Evolutionary conservation across 2,329 filamentous ascomycete genomes (phyloP), one percentile per base, ranked within the genome.

Genomic region (Colletotrichum gloeosporioides): DNA sequence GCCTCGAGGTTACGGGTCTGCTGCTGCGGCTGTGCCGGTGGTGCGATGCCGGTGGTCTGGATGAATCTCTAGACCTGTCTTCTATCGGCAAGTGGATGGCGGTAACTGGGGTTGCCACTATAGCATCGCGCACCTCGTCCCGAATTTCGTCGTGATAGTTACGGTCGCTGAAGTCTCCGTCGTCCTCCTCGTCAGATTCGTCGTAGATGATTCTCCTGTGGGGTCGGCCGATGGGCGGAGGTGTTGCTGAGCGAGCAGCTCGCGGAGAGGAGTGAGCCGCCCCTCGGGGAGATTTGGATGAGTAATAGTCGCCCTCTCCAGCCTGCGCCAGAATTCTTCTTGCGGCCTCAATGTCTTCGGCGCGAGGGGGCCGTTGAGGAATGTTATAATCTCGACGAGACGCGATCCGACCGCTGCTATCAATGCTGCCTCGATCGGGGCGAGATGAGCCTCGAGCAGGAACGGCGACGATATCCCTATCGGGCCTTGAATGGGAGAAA

Each of bases 301-400:
- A 53, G 71, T 67, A 29, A 18, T 65, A 65, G 9, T 71, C 61
- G 7, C 29, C 49, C 25, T 71, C 75, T 3, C 55, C 22, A 39
- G 57, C 75, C 9, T 75, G 75, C 8, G 71, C 75, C 25, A 77
- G 9, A 6, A 75, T 63, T 18, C 71, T 65, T 22, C 27, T 70
- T 6, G 75, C 75, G 12, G 71, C 71, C 25, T 77, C 75, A 1
- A 77, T 63, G 10, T 77, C 75, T 3, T 77, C 75, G 7, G 75
- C 71, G 4, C 75, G 71, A 6, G 66, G 75, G 36, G 71, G 66
- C 3, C 27, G 70, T 22, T 76, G 57, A 4, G 64, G 65, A 8
- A 27, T 76, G 18, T 69, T 69, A 34, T 71, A 71, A 16, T 67
- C 72, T 27, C 49, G 57, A 29, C 34, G 70, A 25, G 53, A 63